Evolutionary conservation across 208 protist species (phyloP).

Genomic region (Phytomonas sp.): DNA sequence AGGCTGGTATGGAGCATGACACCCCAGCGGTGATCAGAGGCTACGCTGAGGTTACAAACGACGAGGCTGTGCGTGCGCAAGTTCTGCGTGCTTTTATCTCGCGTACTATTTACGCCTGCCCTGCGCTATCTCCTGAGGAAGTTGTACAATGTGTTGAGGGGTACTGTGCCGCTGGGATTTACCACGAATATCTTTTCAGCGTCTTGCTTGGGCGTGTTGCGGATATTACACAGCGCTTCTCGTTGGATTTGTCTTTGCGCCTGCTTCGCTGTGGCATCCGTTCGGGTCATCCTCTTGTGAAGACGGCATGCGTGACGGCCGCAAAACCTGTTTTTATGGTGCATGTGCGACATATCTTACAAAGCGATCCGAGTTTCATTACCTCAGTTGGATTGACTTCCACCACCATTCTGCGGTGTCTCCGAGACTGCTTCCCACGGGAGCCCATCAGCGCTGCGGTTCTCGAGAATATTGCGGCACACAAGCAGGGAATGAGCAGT

Average conservation of each 20-base stretch:
- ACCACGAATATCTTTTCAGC: constrained; percentile 66
- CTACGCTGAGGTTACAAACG: constrained; percentile 31
- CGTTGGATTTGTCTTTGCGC: constrained; percentile 51
- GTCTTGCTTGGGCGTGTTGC: constrained; percentile 58
- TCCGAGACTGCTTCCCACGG: constrained; percentile 64
- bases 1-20: constrained; percentile 18
- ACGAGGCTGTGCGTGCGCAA: constrained; percentile 20
- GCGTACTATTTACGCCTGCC: constrained; percentile 41
- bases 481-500: constrained; percentile 27
- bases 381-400: constrained; percentile 40
- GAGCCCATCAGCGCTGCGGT: constrained; percentile 48
- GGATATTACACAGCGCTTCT: constrained; percentile 45
- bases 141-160: constrained; percentile 63
- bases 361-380: constrained; percentile 56
- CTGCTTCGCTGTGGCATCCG: constrained; percentile 51
- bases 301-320: constrained; percentile 55
- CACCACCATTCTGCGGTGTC: constrained; percentile 43
- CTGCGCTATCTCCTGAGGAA: constrained; percentile 31
- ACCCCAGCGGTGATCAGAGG: constrained; percentile 40
- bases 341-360: constrained; percentile 56
- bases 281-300: constrained; percentile 25
- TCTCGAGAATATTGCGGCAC: constrained; percentile 51
- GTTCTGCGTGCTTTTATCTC: constrained; percentile 54
- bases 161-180: constrained; percentile 44
- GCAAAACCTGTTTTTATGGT: constrained; percentile 58